Evolutionary conservation across 1,284 basidiomycete genomes (phyloP), one percentile per base, ranked within the genome.

Genomic region (Ganoderma boninense): DNA sequence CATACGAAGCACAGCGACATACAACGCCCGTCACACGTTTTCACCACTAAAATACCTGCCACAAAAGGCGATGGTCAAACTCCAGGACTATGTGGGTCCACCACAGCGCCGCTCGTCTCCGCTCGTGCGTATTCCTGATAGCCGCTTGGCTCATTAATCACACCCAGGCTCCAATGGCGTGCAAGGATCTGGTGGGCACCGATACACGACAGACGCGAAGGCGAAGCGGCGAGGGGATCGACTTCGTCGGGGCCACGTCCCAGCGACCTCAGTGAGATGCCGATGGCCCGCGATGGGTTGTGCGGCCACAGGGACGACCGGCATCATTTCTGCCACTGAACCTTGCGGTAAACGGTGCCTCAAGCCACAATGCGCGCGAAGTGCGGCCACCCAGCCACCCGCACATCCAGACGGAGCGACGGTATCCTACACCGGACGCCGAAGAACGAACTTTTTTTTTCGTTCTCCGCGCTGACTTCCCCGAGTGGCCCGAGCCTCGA

Each of bases 51-150:
- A 11, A 26, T n/a, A 62, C 43, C 23, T 62, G 40, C 60, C 60
- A 23, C 60, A 62, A 62, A 62, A 62, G 60, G 60, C n/a, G 60
- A 62, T 8, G 13, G 13, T 18, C n/a, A 26, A 60, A n/a, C 40
- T 26, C 60, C 60, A 42, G 60, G 23, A 26, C 40, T 8, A 44
- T 62, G 60, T 62, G 60, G 60, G 60, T 62, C 60, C 60, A 57
- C 54, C 40, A 14, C 40, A n/a, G 14, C 23, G 43, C 23, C 60
- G 20, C 14, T 40, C 35, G 38, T 40, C 20, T 29, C 38, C 38
- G 38, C 40, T 43, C 60, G 40, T 62, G 40, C 60, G 60, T 29
- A 62, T 62, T 23, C 60, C 60, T 62, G 60, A 62, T 62, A 62
- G 60, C 18, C 60, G 60, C 60, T 62, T 26, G n/a, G 35, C 38